These are phyloP conservation scores for Blastobotrys muscicola DNA, from an alignment of 805 yeast genomes.

Conservation along the genomic window DNA sequence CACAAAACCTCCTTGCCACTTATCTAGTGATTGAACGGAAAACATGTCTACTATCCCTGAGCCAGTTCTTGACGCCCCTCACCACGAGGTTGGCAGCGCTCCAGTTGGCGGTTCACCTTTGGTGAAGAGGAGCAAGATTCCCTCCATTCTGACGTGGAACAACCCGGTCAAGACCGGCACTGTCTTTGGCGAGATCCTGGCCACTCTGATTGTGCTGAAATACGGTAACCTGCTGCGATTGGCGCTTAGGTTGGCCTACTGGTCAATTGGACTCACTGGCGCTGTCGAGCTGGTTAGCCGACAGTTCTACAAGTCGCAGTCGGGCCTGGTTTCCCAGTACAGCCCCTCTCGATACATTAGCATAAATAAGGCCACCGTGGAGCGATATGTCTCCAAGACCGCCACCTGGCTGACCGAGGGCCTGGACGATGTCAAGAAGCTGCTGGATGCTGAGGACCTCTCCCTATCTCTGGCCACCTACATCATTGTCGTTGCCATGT, in stretches of 20 bases:
- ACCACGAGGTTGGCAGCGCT: neutral
- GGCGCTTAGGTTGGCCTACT: slow-evolving; percentile 36
- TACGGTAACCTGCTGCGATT: slow-evolving; percentile 24
- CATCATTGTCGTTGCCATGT: slow-evolving; percentile 50
- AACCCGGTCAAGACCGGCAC: slow-evolving; percentile 70
- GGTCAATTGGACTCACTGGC: slow-evolving; percentile 55
- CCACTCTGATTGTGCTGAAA: slow-evolving; percentile 39
- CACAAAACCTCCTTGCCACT: too few relatives aligned
- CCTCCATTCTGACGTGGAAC: slow-evolving; percentile 57
- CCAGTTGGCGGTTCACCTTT: slow-evolving; percentile 1
- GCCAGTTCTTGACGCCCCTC: neutral
- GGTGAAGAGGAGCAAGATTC: slow-evolving; percentile 14
- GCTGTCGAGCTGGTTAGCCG: slow-evolving; percentile 71
- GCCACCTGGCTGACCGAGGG: slow-evolving; percentile 16
- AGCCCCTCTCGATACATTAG: slow-evolving; percentile 49
- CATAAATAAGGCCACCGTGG: slow-evolving; percentile 30
- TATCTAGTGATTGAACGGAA: too few relatives aligned
- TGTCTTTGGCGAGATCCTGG: slow-evolving; percentile 42
- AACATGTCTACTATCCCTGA: slow-evolving; percentile 1
- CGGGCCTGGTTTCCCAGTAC: slow-evolving; percentile 70
- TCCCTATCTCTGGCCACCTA: slow-evolving; percentile 68
- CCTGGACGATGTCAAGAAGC: slow-evolving; percentile 23
- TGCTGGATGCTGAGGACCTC: slow-evolving; percentile 55
- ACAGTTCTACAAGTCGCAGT: slow-evolving; percentile 50
- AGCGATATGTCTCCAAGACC: slow-evolving; percentile 34